Evolutionary conservation across 2,329 filamentous ascomycete species (phyloP), one percentile per base, ranked within the genome.

Genomic region (Cucurbitaria berberidis): DNA sequence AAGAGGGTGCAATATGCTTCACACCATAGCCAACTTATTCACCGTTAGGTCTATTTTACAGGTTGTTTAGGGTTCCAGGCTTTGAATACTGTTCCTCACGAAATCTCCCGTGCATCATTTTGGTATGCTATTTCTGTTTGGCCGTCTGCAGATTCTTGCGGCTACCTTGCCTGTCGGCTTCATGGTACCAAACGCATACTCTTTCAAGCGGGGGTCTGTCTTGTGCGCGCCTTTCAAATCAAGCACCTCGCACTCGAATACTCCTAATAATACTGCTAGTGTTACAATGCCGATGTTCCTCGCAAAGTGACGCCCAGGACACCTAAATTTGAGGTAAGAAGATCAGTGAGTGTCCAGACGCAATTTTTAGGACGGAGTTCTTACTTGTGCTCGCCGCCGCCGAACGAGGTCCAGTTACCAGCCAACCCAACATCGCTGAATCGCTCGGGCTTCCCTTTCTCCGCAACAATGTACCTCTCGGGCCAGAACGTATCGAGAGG

Each of bases 251-350:
- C 50, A 19, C 21, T 59, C 53, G 10, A 50, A 55, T 15, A 51
- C 51, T 0, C 54, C 51, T 39, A 55, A 44, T 15, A 60, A 18
- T 2, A 55, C 44, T 7, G 48, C 45, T 8, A 62, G n/a, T 10
- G 45, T 53, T 0, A 57, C 53, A 21, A 64, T 42, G 0, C 36
- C 58, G 8, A 62, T 64, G 9, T 62, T 53, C 2, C 62, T 52
- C 1, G 62, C 62, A 22, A 55, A 60, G 16, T 63, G 59, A 0
- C 60, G 11, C 0, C 58, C 62, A 0, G 62, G 62, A n/a, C 62
- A 64, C n/a, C 36, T 39, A 15, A 15, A 39, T 3, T 11, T n/a
- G 3, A 15, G 13, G 5, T 11, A 3, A 39, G 10, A 24, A 22
- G 24, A 21, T 39, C 7, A 39, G 36, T 22, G 19, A 24, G 8